Conservation (phyloP, 2,329 filamentous ascomycete species). For the Ceratocystis cubensis region DNA sequence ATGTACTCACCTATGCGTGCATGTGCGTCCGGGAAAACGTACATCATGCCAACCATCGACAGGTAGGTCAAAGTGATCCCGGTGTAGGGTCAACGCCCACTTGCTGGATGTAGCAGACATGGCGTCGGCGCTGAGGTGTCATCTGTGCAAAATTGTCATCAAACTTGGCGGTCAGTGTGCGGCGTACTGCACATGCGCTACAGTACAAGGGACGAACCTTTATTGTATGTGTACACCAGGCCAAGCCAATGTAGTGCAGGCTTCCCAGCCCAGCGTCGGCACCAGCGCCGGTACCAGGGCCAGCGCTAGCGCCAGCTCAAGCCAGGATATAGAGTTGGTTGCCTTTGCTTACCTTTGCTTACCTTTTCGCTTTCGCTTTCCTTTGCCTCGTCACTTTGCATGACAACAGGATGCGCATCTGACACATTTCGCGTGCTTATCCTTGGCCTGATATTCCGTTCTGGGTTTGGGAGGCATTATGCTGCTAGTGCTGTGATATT, state of each 20-base stretch:
- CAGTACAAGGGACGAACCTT: not conserved
- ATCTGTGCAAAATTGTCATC: not conserved
- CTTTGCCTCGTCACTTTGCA: not conserved
- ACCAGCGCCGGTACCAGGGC: too few species aligned
- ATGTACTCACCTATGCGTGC: too few species aligned
- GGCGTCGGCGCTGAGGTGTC: not conserved
- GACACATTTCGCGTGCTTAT: conserved; percentile 5
- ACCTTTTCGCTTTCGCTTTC: not conserved
- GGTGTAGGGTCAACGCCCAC: too few species aligned
- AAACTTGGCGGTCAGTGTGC: not conserved
- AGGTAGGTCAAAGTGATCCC: not conserved
- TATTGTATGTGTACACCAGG: not conserved
- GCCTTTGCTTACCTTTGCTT: not conserved
- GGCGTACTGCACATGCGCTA: not conserved
- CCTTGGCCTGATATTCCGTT: not conserved
- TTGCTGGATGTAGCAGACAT: not conserved
- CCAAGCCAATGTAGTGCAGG: not conserved
- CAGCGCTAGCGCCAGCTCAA: not conserved
- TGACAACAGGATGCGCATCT: conserved; percentile 9
- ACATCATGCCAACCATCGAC: not conserved
- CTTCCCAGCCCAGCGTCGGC: not conserved
- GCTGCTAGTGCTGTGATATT: not conserved
- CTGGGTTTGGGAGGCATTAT: conserved; percentile 6
- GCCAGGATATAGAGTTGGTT: not conserved
- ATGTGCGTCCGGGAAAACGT: too few species aligned